Evolutionary conservation across 2,329 filamentous ascomycete species (phyloP).

Genomic region (Zelopaecilomyces penicillatus): DNA sequence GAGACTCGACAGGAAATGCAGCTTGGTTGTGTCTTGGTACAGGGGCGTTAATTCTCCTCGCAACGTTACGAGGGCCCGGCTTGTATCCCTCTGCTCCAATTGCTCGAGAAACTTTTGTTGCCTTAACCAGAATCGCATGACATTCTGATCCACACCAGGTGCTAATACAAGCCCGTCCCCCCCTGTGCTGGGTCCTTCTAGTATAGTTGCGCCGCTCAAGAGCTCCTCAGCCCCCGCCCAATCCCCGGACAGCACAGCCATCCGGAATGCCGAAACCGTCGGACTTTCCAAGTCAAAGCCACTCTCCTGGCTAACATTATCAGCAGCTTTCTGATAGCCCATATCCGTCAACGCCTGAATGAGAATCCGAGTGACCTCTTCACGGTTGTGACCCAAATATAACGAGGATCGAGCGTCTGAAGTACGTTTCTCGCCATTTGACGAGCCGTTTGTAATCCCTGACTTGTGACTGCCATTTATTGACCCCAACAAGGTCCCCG

Average conservation of each 20-base stretch:
- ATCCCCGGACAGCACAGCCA: slow-evolving; percentile 67
- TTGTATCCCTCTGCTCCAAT: slow-evolving; percentile 66
- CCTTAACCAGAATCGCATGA: slow-evolving; percentile 81
- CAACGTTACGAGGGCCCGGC: slow-evolving; percentile 70
- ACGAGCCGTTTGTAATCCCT: slow-evolving; percentile 46
- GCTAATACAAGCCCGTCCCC: slow-evolving; percentile 63
- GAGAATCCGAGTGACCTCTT: slow-evolving; percentile 86
- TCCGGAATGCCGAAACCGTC: slow-evolving; percentile 77
- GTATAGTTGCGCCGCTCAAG: slow-evolving; percentile 48
- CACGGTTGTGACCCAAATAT: slow-evolving; percentile 81
- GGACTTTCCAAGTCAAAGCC: slow-evolving; percentile 80
- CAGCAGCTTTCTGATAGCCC: slow-evolving; percentile 73
- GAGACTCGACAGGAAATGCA: slow-evolving; percentile 79
- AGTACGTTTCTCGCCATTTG: slow-evolving; percentile 22
- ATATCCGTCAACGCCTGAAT: slow-evolving; percentile 87
- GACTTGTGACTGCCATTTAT: slow-evolving; percentile 40
- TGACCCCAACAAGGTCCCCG: slow-evolving; percentile 18
- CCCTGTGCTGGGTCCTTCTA: slow-evolving; percentile 23
- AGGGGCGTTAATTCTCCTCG: slow-evolving; percentile 81
- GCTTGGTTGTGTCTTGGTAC: slow-evolving; percentile 64
- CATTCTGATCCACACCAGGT: slow-evolving; percentile 63
- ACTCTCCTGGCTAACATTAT: slow-evolving; percentile 68
- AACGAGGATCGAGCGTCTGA: slow-evolving; percentile 15
- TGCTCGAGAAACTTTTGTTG: slow-evolving; percentile 94
- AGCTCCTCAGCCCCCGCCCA: slow-evolving; percentile 83